Base-by-base conservation (phyloP, 805 yeast genomes). In the Metschnikowia cubensis region DNA sequence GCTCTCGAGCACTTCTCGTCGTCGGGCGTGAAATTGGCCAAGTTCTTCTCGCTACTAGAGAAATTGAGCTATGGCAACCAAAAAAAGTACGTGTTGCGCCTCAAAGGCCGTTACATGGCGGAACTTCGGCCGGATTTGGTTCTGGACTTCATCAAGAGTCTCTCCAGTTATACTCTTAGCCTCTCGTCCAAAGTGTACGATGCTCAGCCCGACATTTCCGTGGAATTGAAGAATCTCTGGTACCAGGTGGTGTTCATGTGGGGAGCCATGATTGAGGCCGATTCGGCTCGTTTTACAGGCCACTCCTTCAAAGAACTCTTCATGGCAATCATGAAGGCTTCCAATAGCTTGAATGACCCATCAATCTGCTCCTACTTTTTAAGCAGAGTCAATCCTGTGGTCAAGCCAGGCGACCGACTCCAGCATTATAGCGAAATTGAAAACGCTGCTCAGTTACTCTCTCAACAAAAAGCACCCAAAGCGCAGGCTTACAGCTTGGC, bases 41-140 rank as follows among this genome's bases (percentile, higher is more conserved):
- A 49, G 22, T 66, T 69, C 47, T 68, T 71, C 66, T 44, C 43
- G 7, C 42, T 55, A 36, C 54, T 69, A 20, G 50, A 53, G 15
- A 45, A 45, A 36, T 42, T 49, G 55, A 31, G 49, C 45, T 18
- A 34, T 10, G 42, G 22, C 20, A 37, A 45, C 14, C 63, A 59
- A 49, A 32, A 41, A n/a, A 45, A 50, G 35, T 59, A 57, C 52
- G 33, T 60, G 8, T 8, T 43, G n/a, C 45, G 35, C 29, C 39
- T 56, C 29, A 56, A 50, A 41, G 50, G 48, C 41, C 35, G 47
- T 20, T 45, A 29, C 45, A 13, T 29, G 14, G 17, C 35, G 3
- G 36, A 50, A 2, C 32, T 33, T 25, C 35, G 47, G 22, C 46
- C 25, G 18, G 36, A 43, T 3, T 29, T 54, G 15, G 7, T 51